Percentiles rank a stretch among this genome's conserved stretches.
Conservation (phyloP, 73 alveolate genomes). For the Paramecium tetraurelia region DNA sequence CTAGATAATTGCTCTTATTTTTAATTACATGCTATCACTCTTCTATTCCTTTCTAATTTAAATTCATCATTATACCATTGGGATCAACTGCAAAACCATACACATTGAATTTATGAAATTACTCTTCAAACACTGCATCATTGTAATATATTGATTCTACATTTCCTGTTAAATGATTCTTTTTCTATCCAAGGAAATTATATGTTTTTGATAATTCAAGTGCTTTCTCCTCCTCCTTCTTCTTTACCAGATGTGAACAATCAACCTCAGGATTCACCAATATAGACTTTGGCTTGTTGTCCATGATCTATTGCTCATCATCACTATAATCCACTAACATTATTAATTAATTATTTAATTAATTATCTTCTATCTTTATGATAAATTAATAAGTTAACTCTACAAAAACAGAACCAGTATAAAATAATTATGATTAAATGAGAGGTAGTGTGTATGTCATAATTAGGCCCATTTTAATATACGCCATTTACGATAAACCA, state of each 20-base stretch:
- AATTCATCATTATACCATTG: not conserved
- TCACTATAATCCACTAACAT: conserved; percentile 66
- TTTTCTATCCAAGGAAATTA: not conserved
- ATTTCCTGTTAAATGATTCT: conserved; percentile 60
- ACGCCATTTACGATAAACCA: not conserved
- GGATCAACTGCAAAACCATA: conserved; percentile 61
- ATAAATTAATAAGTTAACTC: not conserved
- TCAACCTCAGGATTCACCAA: conserved; percentile 54
- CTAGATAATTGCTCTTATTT: conserved; percentile 11
- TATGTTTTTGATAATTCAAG: conserved; percentile 48
- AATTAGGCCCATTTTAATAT: conserved; percentile 33
- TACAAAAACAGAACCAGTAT: conserved; percentile 1
- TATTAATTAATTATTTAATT: not conserved
- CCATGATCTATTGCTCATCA: not conserved
- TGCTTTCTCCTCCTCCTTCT: conserved; percentile 30
- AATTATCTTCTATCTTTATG: not conserved
- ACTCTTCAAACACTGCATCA: conserved; percentile 41
- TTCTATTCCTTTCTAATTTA: conserved; percentile 34
- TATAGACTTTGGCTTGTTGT: conserved; percentile 9
- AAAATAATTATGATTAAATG: not conserved
- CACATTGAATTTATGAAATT: conserved; percentile 46
- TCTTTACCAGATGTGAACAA: conserved; percentile 28
- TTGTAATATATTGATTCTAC: conserved; percentile 49
- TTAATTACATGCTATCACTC: not conserved
- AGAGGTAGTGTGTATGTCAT: not conserved